A percentile compares a stretch with the other conserved stretches of the same genome.
Evolutionary conservation across 1,284 basidiomycete genomes (phyloP).

Genomic region (Cryptococcus hybrid): DNA sequence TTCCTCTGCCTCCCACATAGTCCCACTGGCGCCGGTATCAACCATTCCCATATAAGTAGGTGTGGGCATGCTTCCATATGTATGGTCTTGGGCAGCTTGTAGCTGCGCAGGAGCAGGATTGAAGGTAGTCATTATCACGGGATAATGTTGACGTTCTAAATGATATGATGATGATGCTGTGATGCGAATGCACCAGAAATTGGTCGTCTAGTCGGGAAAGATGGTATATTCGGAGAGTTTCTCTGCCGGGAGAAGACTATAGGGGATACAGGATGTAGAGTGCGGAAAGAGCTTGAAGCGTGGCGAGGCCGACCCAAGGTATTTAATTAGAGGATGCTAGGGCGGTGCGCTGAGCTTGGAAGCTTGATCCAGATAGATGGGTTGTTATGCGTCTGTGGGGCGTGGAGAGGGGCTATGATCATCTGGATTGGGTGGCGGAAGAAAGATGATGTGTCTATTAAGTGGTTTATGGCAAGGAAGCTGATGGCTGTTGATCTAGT

Average conservation of each 20-base stretch:
- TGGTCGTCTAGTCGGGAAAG: not conserved
- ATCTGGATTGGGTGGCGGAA: not conserved
- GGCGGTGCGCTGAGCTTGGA: too few relatives aligned
- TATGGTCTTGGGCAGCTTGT: constrained; percentile 34
- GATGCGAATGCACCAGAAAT: too few relatives aligned
- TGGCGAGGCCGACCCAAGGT: too few relatives aligned
- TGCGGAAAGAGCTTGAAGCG: too few relatives aligned
- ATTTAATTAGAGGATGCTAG: too few relatives aligned
- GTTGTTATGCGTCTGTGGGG: not conserved
- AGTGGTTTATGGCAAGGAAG: not conserved
- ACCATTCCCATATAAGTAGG: constrained; percentile 61
- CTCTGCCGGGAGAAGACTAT: not conserved
- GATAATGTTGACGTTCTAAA: too few relatives aligned
- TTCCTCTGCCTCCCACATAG: constrained; percentile 36
- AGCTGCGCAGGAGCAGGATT: constrained; percentile 41
- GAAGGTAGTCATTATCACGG: constrained; percentile 32
- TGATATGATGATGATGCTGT: too few relatives aligned
- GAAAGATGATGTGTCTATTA: not conserved
- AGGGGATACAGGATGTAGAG: too few relatives aligned
- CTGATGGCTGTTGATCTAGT: not conserved
- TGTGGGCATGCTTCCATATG: constrained; percentile 50
- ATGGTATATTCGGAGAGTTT: not conserved
- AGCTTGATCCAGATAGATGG: too few relatives aligned
- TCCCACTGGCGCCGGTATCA: constrained; percentile 50
- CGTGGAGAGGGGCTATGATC: too few relatives aligned